Evolutionary conservation across 2,329 filamentous ascomycete genomes (phyloP).

Genomic region (Hypoxylon sp.): DNA sequence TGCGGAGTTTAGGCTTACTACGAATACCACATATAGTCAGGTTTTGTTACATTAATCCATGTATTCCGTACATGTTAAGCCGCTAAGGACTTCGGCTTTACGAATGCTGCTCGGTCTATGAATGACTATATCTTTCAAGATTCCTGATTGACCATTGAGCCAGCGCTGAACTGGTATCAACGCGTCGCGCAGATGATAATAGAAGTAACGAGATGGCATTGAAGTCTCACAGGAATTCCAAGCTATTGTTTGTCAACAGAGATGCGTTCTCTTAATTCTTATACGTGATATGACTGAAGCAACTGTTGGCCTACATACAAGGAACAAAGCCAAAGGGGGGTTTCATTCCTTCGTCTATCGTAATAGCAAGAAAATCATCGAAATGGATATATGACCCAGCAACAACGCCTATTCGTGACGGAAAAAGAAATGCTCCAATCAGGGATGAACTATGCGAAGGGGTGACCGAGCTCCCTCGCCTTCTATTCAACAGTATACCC

Average conservation of each 20-base stretch:
- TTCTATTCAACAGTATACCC: slow-evolving; percentile 8
- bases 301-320: slow-evolving; percentile 21
- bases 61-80: not conserved
- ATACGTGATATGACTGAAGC: slow-evolving; percentile 12
- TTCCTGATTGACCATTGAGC: not conserved
- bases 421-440: slow-evolving; percentile 23
- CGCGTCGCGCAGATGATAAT: not conserved
- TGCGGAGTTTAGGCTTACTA: slow-evolving; percentile 7
- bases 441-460: slow-evolving; percentile 11
- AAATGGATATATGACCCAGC: slow-evolving; percentile 44
- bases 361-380: slow-evolving; percentile 35
- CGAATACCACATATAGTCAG: not conserved
- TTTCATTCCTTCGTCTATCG: slow-evolving; percentile 41
- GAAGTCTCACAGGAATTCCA: not conserved
- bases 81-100: not conserved
- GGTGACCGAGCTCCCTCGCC: slow-evolving; percentile 12
- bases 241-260: not conserved
- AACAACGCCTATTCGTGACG: slow-evolving; percentile 44
- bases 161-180: not conserved
- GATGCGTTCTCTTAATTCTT: slow-evolving; percentile 8
- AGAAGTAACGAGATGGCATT: not conserved
- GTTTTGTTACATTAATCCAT: not conserved
- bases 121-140: not conserved
- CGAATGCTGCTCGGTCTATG: not conserved
- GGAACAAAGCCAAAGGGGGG: slow-evolving; percentile 17